A percentile compares a stretch with the other conserved stretches of the same genome.
These are phyloP conservation scores for Syncephalastrum monosporum DNA, from an alignment of 371 early-diverging fungal genomes.

Conservation along the genomic window DNA sequence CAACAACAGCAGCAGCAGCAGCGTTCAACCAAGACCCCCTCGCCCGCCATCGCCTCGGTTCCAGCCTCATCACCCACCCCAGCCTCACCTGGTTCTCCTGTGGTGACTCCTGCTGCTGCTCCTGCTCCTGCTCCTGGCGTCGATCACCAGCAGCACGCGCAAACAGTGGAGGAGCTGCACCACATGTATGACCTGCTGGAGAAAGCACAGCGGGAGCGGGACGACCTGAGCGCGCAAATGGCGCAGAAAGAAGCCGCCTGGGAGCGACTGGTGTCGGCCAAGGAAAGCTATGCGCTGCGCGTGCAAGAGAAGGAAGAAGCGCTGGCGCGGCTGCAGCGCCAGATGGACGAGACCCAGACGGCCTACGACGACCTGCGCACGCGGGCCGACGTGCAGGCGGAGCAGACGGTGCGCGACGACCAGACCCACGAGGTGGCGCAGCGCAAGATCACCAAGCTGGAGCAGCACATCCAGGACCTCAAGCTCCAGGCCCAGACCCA, in stretches of 20 bases:
- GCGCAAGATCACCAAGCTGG: conserved; percentile 23
- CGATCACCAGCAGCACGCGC: background rate
- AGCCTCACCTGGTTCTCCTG: background rate
- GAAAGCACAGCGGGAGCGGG: conserved; percentile 30
- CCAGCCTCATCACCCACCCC: too few species aligned
- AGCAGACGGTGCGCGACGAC: conserved; percentile 14
- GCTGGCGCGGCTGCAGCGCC: conserved; percentile 20
- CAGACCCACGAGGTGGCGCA: conserved; percentile 10
- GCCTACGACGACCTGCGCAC: conserved; percentile 9
- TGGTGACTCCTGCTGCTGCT: conserved; percentile 1
- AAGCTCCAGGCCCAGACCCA: conserved; percentile 6
- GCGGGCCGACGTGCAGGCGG: conserved; percentile 12
- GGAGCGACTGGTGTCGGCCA: conserved; percentile 35
- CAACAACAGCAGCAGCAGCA: background rate
- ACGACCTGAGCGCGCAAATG: conserved; percentile 25
- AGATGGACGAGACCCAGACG: conserved; percentile 14
- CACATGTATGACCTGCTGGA: conserved; percentile 33
- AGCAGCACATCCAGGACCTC: conserved; percentile 14
- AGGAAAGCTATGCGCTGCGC: conserved; percentile 39
- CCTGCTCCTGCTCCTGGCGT: background rate
- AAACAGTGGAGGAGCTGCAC: conserved; percentile 17
- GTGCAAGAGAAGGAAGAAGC: conserved; percentile 37
- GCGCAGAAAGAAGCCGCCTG: conserved; percentile 40
- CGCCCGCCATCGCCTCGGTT: background rate
- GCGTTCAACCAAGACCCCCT: background rate